These are phyloP conservation scores for Termitomyces sp. DNA, from an alignment of 768 basidiomycete genomes.

Conservation along the genomic window DNA sequence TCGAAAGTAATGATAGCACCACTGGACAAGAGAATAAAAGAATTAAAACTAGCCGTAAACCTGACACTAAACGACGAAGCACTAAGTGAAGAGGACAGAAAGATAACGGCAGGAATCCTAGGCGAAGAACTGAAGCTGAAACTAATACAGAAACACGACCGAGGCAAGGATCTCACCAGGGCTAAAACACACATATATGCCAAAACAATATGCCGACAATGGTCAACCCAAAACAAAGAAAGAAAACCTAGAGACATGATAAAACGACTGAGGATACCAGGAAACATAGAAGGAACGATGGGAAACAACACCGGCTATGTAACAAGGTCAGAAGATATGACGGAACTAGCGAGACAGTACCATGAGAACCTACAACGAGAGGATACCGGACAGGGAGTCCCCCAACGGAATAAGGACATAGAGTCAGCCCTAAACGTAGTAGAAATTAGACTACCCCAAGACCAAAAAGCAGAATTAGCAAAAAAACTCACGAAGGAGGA, in stretches of 20 bases:
- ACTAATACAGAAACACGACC: not conserved
- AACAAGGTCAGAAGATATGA: not conserved
- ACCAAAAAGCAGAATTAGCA: not conserved
- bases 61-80: rapidly evolving
- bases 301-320: too few relatives aligned
- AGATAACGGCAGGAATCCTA: not conserved
- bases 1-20: not conserved
- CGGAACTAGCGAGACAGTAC: not conserved
- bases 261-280: not conserved
- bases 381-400: not conserved
- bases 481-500: not conserved
- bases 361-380: not conserved
- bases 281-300: too few relatives aligned
- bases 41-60: not conserved
- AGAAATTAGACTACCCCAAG: not conserved
- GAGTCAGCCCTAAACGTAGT: not conserved
- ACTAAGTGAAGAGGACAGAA: not conserved
- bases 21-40: not conserved
- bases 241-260: not conserved
- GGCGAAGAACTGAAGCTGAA: not conserved
- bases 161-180: rapidly evolving
- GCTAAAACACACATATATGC: not conserved
- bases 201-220: not conserved
- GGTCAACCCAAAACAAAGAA: not conserved
- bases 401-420: too few relatives aligned